Evolutionary conservation across 805 yeast genomes (phyloP), one percentile per base, ranked within the genome.

Genomic region (Phaffomyces opuntiae): DNA sequence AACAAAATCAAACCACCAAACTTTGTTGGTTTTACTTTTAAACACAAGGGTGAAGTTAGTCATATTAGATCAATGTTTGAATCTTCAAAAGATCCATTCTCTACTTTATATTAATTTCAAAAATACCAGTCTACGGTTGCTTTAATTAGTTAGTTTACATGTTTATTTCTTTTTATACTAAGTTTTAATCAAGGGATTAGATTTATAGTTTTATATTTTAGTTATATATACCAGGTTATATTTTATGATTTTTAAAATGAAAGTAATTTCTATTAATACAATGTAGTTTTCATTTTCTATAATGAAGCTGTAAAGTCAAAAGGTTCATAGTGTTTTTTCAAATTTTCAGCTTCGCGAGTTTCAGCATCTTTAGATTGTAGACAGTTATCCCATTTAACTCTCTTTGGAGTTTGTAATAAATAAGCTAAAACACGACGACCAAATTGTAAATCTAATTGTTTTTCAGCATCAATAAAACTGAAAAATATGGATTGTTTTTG

Each of bases 11-110:
- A 76, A 32, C 71, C 80, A 21, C 80, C 86, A 45, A 83, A 83
- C 57, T 86, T 93, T 62, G 87, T 91, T 48, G 99, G 99, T 0
- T 93, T 93, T 66, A 93, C 99, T 1, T 93, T 88, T 69, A 86
- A 87, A 65, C 99, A 95, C 64, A 85, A 69, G 50, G 69, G 68
- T 9, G 56, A 59, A 43, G 34, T 59, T 45, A 55, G 44, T 34
- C 49, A 57, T 37, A 46, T 56, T 34, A 57, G 61, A 48, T 47
- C 45, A 19, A 51, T 57, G 58, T 59, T 59, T 47, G 62, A 57
- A 31, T 42, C 47, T 13, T 40, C 44, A 7, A 46, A 44, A 25
- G 63, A 57, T 44, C 63, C 63, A n/a, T 59, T 59, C 43, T 54
- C 61, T 8, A 59, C 63, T 9, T 46, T 59, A 9, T 59, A 59